A percentile compares a stretch with the other conserved stretches of the same genome.
phyloP scores from a whole-genome alignment of 257 asterid genomes.

The Penstemon eatonii region DNA sequence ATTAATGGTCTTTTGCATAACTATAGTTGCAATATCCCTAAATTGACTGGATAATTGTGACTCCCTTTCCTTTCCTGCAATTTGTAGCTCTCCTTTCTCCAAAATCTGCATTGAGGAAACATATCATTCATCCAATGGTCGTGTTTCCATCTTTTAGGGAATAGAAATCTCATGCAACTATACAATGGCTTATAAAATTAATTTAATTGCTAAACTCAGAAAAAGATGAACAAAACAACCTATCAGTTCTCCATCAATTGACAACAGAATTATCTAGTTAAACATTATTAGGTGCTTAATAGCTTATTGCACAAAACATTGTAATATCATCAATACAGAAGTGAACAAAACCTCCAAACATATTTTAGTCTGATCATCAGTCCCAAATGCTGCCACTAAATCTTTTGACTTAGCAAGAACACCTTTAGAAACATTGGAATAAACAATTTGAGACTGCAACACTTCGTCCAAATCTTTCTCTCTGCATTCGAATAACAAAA shows the following conservation, averaged over 20 bases:
- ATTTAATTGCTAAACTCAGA: background rate
- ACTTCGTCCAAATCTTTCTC: conserved; percentile 98
- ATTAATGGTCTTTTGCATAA: conserved; percentile 89
- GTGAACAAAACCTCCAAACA: conserved; percentile 66
- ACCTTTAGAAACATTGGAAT: conserved; percentile 89
- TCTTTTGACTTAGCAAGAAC: conserved; percentile 86
- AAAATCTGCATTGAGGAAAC: conserved; percentile 58
- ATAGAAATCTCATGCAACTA: background rate
- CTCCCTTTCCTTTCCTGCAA: conserved; percentile 98
- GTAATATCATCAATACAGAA: background rate
- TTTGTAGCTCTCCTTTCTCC: conserved; percentile 96
- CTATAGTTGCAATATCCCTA: conserved; percentile 89
- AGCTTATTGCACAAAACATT: background rate
- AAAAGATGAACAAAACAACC: background rate
- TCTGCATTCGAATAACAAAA: conserved; percentile 30
- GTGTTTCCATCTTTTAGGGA: conserved; percentile 3
- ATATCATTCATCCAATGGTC: conserved; percentile 3
- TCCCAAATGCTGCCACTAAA: conserved; percentile 73
- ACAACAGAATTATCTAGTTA: background rate
- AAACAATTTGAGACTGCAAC: conserved; percentile 87
- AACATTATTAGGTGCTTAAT: background rate
- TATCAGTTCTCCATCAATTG: background rate
- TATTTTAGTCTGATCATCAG: conserved; percentile 75
- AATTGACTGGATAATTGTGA: conserved; percentile 86
- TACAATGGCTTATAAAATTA: background rate